These are phyloP conservation scores for Fusarium temperatum DNA, from an alignment of 2,329 filamentous ascomycete species.

Conservation along the genomic window DNA sequence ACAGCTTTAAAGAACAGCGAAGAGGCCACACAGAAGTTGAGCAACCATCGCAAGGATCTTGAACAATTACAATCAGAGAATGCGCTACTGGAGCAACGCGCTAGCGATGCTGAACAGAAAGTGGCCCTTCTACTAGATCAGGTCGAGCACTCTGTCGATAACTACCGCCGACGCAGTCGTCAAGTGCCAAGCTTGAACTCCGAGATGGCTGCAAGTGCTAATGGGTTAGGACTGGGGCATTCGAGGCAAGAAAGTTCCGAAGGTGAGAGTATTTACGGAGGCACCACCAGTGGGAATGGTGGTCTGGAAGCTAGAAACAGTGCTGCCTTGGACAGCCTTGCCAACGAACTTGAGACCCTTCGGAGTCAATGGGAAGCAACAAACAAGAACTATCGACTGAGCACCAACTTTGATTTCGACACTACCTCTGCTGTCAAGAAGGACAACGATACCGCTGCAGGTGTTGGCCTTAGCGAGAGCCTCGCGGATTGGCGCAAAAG, in stretches of 20 bases:
- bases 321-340: slow-evolving; percentile 85
- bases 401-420: slow-evolving; percentile 90
- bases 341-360: slow-evolving; percentile 89
- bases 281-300: slow-evolving; percentile 44
- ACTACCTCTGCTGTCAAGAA: slow-evolving; percentile 51
- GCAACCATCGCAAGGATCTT: slow-evolving; percentile 71
- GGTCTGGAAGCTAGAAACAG: slow-evolving; percentile 62
- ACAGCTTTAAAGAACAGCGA: slow-evolving; percentile 65
- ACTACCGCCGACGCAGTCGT: slow-evolving; percentile 83
- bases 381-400: slow-evolving; percentile 93
- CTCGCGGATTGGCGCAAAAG: slow-evolving; percentile 83
- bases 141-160: slow-evolving; percentile 92
- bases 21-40: slow-evolving; percentile 65
- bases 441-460: slow-evolving; percentile 53
- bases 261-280: slow-evolving; percentile 69
- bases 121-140: slow-evolving; percentile 93
- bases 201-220: slow-evolving; percentile 49
- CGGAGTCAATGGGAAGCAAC: slow-evolving; percentile 94
- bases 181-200: slow-evolving; percentile 63
- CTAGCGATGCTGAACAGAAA: slow-evolving; percentile 89
- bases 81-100: slow-evolving; percentile 79
- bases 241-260: slow-evolving; percentile 66
- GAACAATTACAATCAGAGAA: slow-evolving; percentile 88
- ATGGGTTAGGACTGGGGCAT: slow-evolving; percentile 54
- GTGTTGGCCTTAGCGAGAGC: slow-evolving; percentile 71